A percentile compares a stretch with the other conserved stretches of the same genome.
These are phyloP conservation scores for Neonectria punicea DNA, from an alignment of 2,329 filamentous ascomycete species.

Conservation along the genomic window DNA sequence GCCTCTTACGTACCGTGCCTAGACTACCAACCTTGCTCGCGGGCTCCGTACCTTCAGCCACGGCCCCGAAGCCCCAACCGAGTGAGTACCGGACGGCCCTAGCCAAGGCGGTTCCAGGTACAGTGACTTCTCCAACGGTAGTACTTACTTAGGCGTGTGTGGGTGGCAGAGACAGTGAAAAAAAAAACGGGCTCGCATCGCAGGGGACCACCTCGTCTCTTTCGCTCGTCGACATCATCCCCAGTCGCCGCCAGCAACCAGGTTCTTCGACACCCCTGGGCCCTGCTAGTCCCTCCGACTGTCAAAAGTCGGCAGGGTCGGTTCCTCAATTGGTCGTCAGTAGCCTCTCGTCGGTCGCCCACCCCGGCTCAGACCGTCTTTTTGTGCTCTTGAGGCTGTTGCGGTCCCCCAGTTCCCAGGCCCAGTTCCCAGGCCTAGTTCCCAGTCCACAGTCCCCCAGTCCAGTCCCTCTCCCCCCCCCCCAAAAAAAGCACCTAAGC, in stretches of 20 bases:
- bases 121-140: slow-evolving; percentile 37
- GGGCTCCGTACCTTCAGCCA: slow-evolving; percentile 14
- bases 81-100: slow-evolving; percentile 31
- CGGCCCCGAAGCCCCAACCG: slow-evolving; percentile 7
- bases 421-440: slow-evolving; percentile 22
- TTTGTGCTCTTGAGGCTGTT: slow-evolving; percentile 40
- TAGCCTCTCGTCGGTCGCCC: slow-evolving; percentile 34
- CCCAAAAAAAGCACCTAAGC: neutral
- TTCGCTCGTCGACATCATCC: slow-evolving; percentile 42
- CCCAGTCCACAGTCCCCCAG: neutral
- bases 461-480: neutral
- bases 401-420: slow-evolving; percentile 13
- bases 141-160: slow-evolving; percentile 19
- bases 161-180: slow-evolving; percentile 31
- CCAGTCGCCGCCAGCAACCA: slow-evolving; percentile 39
- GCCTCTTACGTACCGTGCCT: neutral
- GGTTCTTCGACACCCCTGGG: slow-evolving; percentile 41
- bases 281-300: slow-evolving; percentile 43
- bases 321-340: slow-evolving; percentile 44
- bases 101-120: slow-evolving; percentile 41
- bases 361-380: slow-evolving; percentile 45
- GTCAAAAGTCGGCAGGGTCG: slow-evolving; percentile 44
- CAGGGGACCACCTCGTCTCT: slow-evolving; percentile 41
- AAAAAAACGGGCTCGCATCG: slow-evolving; percentile 42
- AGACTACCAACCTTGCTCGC: no score